Percentiles rank a stretch among this genome's conserved stretches.
These are phyloP conservation scores for Litchi chinensis DNA, from an alignment of 345 rosid species.

Conservation along the genomic window DNA sequence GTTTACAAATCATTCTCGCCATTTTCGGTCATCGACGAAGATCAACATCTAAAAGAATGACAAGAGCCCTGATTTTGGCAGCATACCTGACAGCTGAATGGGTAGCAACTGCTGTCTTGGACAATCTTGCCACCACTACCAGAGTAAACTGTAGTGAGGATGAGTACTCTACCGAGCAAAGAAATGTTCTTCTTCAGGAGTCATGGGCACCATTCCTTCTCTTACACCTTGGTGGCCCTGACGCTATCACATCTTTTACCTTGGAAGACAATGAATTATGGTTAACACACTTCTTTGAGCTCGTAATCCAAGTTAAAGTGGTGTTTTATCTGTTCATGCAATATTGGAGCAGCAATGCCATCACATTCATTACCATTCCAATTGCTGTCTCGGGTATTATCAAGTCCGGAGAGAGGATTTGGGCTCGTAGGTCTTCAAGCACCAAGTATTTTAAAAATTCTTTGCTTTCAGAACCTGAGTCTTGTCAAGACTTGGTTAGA, in stretches of 20 bases:
- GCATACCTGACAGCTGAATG: too few species aligned
- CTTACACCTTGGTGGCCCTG: conserved; percentile 47
- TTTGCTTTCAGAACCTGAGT: not conserved
- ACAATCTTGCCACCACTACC: too few species aligned
- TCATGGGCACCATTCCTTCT: not conserved
- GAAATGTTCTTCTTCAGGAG: too few species aligned
- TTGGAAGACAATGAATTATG: conserved; percentile 43
- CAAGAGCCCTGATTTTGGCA: too few species aligned
- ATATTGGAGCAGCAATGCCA: conserved; percentile 3
- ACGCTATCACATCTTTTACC: conserved; percentile 41
- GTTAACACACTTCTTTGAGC: conserved; percentile 31
- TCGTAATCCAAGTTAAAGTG: conserved; percentile 23
- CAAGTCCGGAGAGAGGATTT: conserved; percentile 41
- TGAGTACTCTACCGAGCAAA: too few species aligned
- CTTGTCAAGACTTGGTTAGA: too few species aligned
- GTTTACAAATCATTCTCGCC: too few species aligned
- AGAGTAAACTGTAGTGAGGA: too few species aligned
- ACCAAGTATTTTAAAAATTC: conserved; percentile 9
- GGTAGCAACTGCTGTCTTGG: too few species aligned
- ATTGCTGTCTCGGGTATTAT: conserved; percentile 18
- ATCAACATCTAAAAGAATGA: too few species aligned
- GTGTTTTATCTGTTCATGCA: conserved; percentile 23
- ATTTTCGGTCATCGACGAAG: too few species aligned
- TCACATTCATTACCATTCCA: not conserved
- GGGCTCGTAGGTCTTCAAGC: conserved; percentile 28